Conservation (phyloP, 129 eudicot species). For the Solidago caesia region DNA sequence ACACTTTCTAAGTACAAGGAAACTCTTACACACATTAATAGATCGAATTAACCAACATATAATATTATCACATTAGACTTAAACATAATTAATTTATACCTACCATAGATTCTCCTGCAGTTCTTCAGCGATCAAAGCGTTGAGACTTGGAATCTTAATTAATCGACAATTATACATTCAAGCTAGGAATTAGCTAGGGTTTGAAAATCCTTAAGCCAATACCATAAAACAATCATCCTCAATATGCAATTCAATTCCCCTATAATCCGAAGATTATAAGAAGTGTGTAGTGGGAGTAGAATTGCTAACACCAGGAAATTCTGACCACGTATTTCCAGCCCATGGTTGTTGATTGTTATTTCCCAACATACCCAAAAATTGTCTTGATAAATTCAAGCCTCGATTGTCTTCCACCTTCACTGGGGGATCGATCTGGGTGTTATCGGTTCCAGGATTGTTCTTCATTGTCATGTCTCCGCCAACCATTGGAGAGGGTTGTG, state of each 20-base stretch:
- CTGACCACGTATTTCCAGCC: conserved; percentile 59
- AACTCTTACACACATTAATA: conserved; percentile 1
- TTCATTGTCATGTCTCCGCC: conserved; percentile 32
- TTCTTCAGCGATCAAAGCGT: conserved; percentile 28
- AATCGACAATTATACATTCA: conserved; percentile 21
- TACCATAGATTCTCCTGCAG: conserved; percentile 5
- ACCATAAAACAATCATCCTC: conserved; percentile 23
- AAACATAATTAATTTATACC: neutral
- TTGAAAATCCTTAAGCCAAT: conserved; percentile 24
- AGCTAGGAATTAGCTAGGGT: conserved; percentile 22
- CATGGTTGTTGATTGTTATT: conserved; percentile 43
- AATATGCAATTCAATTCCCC: neutral
- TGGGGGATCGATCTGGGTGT: conserved; percentile 24
- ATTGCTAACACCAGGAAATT: conserved; percentile 45
- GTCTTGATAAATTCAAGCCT: conserved; percentile 41
- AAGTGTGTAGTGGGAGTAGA: conserved; percentile 55
- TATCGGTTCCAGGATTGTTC: conserved; percentile 21
- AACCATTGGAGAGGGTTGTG: conserved; percentile 33
- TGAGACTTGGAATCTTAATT: conserved; percentile 28
- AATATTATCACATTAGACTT: conserved; percentile 11
- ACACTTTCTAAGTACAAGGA: conserved; percentile 31
- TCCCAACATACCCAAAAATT: conserved; percentile 40
- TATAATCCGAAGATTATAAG: conserved; percentile 29
- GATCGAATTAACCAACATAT: conserved; percentile 25
- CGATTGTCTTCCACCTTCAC: conserved; percentile 48